Evolutionary conservation across 306 rosid genomes (phyloP).

Genomic region (Rosa chinensis): DNA sequence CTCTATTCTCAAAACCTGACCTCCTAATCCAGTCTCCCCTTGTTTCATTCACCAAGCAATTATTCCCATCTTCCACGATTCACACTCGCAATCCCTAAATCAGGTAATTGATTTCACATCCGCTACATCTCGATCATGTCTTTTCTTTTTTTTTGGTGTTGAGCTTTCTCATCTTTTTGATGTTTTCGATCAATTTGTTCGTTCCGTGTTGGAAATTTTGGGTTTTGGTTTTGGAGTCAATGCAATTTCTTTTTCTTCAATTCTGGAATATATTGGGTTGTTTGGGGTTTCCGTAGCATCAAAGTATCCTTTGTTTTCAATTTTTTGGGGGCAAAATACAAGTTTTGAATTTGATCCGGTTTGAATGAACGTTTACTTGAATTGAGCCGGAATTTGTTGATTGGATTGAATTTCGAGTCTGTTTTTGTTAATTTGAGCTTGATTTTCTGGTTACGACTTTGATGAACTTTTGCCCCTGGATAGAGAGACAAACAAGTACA

Average conservation of each 20-base stretch:
- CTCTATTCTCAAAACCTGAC: neutral
- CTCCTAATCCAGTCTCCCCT: neutral
- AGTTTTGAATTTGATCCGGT: neutral
- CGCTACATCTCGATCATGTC: conserved; percentile 11
- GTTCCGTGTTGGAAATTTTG: neutral
- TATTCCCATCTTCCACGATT: conserved; percentile 12
- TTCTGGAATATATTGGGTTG: neutral
- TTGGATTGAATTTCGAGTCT: neutral
- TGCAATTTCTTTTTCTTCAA: neutral
- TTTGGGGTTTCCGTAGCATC: neutral
- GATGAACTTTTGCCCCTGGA: neutral
- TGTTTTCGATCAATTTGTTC: neutral
- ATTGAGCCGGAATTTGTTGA: neutral
- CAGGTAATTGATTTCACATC: conserved; percentile 20
- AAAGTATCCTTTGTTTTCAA: no score
- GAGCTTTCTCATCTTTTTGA: neutral
- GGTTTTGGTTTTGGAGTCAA: neutral
- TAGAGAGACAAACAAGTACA: no score
- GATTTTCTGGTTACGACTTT: no score
- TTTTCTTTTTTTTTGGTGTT: neutral
- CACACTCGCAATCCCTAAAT: conserved; percentile 12
- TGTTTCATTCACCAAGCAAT: neutral
- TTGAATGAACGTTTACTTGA: neutral
- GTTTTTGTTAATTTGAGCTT: neutral
- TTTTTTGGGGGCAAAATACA: no score